Conservation (phyloP, 306 rosid species). For the Geum urbanum region DNA sequence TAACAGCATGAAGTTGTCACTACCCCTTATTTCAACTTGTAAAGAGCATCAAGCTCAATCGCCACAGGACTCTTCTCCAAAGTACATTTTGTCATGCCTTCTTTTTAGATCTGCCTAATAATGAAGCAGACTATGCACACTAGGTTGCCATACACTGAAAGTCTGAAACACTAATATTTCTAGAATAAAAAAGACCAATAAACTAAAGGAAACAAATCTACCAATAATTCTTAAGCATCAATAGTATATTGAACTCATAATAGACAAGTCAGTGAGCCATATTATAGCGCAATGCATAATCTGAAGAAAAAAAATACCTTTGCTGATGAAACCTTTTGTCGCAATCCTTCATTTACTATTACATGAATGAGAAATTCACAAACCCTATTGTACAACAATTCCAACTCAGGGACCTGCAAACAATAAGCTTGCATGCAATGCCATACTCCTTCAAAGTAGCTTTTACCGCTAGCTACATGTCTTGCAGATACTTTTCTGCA, state of each 20-base stretch:
- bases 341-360: conserved; percentile 54
- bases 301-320: conserved; percentile 40
- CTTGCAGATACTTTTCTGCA: no score
- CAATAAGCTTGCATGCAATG: no score
- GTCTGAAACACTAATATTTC: neutral
- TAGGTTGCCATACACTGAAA: neutral
- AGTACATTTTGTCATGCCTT: conserved; percentile 51
- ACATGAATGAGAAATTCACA: conserved; percentile 55
- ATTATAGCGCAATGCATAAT: neutral
- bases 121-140: conserved; percentile 25
- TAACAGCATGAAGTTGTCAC: conserved; percentile 26
- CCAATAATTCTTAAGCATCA: neutral
- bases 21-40: conserved; percentile 71
- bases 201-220: conserved; percentile 8
- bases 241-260: conserved; percentile 1
- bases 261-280: neutral
- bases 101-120: conserved; percentile 58
- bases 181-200: neutral
- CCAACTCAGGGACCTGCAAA: conserved; percentile 76
- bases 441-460: no score
- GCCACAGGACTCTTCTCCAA: conserved; percentile 42
- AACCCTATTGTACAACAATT: conserved; percentile 57
- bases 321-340: conserved; percentile 44
- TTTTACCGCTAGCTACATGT: no score
- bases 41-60: conserved; percentile 53